Conservation (phyloP, 2,329 filamentous ascomycete genomes). For the Phyllosticta ampelicida region DNA sequence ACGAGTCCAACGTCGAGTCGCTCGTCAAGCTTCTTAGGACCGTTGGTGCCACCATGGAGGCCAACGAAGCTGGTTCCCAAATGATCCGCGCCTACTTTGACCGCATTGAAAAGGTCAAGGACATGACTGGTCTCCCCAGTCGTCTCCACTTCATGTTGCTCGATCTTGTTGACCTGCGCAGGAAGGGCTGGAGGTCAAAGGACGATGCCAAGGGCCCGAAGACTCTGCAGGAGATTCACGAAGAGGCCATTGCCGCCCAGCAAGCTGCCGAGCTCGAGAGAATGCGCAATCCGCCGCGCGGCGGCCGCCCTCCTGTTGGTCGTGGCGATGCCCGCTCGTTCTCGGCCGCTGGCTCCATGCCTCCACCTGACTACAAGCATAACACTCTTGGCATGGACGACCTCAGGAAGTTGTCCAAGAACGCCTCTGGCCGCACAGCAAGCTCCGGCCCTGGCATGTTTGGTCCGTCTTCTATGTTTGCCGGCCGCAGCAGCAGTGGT, state of each 20-base stretch:
- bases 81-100: constrained; percentile 93
- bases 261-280: constrained; percentile 67
- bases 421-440: constrained; percentile 47
- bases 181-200: constrained; percentile 70
- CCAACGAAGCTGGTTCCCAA: constrained; percentile 63
- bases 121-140: constrained; percentile 65
- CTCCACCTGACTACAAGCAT: constrained; percentile 56
- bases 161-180: constrained; percentile 81
- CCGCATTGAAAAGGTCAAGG: constrained; percentile 73
- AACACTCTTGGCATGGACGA: constrained; percentile 90
- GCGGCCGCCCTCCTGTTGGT: constrained; percentile 59
- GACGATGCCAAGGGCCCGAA: constrained; percentile 90
- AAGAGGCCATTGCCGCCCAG: constrained; percentile 65
- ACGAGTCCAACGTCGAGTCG: constrained; percentile 93
- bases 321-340: constrained; percentile 83
- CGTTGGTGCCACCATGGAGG: constrained; percentile 79
- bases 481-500: constrained; percentile 82
- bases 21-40: constrained; percentile 86
- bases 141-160: constrained; percentile 94
- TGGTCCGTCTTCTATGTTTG: constrained; percentile 78
- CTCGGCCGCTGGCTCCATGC: constrained; percentile 58
- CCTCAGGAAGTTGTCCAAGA: constrained; percentile 64
- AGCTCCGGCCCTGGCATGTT: constrained; percentile 49
- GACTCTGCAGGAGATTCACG: constrained; percentile 86
- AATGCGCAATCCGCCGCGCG: constrained; percentile 47